Evolutionary conservation across 208 protist genomes (phyloP).

Genomic region (Leishmania major): DNA sequence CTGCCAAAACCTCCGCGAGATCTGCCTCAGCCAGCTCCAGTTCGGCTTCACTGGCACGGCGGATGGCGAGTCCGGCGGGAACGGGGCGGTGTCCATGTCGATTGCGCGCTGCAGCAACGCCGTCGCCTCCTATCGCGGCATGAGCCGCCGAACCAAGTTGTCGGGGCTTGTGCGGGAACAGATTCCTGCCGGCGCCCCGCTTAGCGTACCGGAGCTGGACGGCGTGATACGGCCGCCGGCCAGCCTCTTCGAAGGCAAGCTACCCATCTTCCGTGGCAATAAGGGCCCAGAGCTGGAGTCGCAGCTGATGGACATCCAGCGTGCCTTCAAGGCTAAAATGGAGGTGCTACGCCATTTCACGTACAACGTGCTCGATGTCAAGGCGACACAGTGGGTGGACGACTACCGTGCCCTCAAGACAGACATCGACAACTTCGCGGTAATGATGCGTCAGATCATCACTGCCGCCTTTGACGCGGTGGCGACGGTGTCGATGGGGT

Average conservation of each 20-base stretch:
- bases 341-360: constrained; percentile 89
- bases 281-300: constrained; percentile 95
- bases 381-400: constrained; percentile 97
- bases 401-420: constrained; percentile 97
- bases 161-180: constrained; percentile 34
- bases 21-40: constrained; percentile 97
- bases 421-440: constrained; percentile 96
- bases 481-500: constrained; percentile 85
- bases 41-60: constrained; percentile 90
- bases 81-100: constrained; percentile 13
- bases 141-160: constrained; percentile 24
- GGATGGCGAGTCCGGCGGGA: constrained; percentile 23
- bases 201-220: constrained; percentile 80
- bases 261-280: constrained; percentile 95
- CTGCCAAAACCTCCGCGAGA: constrained; percentile 96
- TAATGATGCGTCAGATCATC: constrained; percentile 98
- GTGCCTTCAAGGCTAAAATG: constrained; percentile 92
- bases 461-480: constrained; percentile 95
- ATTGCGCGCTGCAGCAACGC: constrained; percentile 15
- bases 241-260: constrained; percentile 61
- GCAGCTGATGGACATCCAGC: constrained; percentile 95
- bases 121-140: constrained; percentile 7
- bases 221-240: constrained; percentile 29
- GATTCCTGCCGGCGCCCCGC: constrained; percentile 34
- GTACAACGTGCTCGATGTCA: constrained; percentile 98